Evolutionary conservation across 495 filamentous ascomycete genomes (phyloP), one percentile per base, ranked within the genome.

Genomic region (Daldinia childiae): DNA sequence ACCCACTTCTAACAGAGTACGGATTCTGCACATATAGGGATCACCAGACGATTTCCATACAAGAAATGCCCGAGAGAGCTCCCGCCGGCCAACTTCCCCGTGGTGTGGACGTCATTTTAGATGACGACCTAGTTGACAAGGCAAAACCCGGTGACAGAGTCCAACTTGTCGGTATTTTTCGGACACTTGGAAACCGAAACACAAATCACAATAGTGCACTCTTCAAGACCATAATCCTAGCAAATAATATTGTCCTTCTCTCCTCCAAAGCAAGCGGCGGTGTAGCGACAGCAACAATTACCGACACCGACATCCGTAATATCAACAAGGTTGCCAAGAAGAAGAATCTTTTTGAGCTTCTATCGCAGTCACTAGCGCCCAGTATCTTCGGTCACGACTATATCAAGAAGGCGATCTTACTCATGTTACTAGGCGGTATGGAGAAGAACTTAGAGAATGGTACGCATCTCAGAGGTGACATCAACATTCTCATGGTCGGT

Each of bases 401-500:
- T 80, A 97, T 99, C 80, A 99, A 99, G 83, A 97, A 95, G 81
- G 95, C 95, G 6, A 97, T 99, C 70, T 82, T 98, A 39, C 88
- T 99, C 62, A 97, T 98, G 95, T 85, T 99, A 9, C 85, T 99
- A n/a, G 91, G 95, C 72, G 95, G 95, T 62, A 93, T 97, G 90
- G 95, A 99, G 82, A 98, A 98, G 86, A 99, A 98, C 76, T 79
- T 99, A 58, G 95, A 98, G 63, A 99, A 99, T 74, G 95, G 95
- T 36, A 98, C 96, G 0, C 95, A 99, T 87, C 82, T 99, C 73
- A 90, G 95, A 85, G 95, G 95, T 76, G 95, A 99, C 78, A 98
- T 99, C 82, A 99, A 99, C 80, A 97, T 99, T 71, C 85, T 99
- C 32, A 98, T 99, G 95, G 96, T 99, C 51, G 95, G 95, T 82